Base-by-base conservation (phyloP, 352 stramenopile genomes). In the Phytopythium litorale region DNA sequence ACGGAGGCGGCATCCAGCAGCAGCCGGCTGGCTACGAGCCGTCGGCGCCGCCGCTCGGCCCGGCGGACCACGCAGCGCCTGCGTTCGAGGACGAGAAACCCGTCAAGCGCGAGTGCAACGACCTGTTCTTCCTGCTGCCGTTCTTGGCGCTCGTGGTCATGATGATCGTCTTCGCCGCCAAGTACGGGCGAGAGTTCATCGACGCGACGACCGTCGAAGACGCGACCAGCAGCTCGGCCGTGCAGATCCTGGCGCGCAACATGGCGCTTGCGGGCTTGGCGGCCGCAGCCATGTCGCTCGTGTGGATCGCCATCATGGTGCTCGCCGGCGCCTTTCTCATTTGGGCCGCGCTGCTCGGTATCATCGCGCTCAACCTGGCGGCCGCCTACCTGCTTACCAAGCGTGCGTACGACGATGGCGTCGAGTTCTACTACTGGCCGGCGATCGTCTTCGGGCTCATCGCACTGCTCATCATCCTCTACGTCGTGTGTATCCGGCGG, bases 221-320 rank as follows among this genome's bases (percentile, higher is more conserved):
- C 12, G 25, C 81, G 8, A 46, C 56, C 9, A 42, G 73, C 30
- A 73, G 67, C 8, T 84, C 77, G 19, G 82, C 79, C 33, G 77
- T 92, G 13, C 68, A 81, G 25, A 49, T 90, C 40, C 63, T 92
- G 62, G 57, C 91, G 28, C 73, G 72, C 40, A 85, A 89, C 63
- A 68, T 90, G 25, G 53, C 73, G 23, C 64, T 75, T 21, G 81
- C 71, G n/a, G 82, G 71, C 21, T 75, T 89, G 15, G 68, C 76
- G 3, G 72, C 82, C 46, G 82, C 86, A 50, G 73, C 67, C 18
- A 77, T 90, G 62, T 89, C 80, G 32, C 62, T 94, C 15, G 65
- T 88, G 25, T 94, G 85, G 85, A 90, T 94, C 65, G 69, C 65
- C 32, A 18, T 89, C 65, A 91, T 93, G 80, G 81, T 93, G 21